Percentiles rank a stretch among this genome's conserved stretches.
Conservation (phyloP, 495 filamentous ascomycete genomes). For the Usnea hakonensis region DNA sequence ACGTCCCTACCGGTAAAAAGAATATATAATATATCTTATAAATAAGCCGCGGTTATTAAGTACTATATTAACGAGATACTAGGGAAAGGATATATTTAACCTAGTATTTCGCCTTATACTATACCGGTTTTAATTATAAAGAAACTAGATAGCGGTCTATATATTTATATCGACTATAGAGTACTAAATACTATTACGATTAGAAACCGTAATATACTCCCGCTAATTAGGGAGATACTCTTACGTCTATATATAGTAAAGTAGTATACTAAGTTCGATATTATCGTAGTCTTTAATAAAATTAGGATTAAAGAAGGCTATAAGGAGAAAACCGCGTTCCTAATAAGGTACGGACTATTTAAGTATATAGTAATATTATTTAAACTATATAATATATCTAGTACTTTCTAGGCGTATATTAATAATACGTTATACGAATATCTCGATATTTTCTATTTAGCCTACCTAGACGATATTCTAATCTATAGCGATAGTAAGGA, state of each 20-base stretch:
- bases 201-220: neutral
- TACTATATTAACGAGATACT: neutral
- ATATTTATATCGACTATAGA: conserved; percentile 1
- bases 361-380: neutral
- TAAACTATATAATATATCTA: neutral
- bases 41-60: neutral
- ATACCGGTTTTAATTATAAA: neutral
- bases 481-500: neutral
- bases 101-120: neutral
- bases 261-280: conserved; percentile 8
- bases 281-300: neutral
- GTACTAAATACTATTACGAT: conserved; percentile 1
- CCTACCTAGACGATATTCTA: conserved; percentile 1
- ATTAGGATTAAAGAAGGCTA: neutral
- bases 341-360: neutral
- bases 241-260: neutral
- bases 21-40: neutral
- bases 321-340: neutral
- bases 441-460: neutral
- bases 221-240: neutral
- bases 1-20: neutral
- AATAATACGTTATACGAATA: neutral
- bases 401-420: neutral
- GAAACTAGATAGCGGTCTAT: neutral
- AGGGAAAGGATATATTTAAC: neutral